phyloP scores from a whole-genome alignment of 2,329 filamentous ascomycete species.

The Penicillium sp. region DNA sequence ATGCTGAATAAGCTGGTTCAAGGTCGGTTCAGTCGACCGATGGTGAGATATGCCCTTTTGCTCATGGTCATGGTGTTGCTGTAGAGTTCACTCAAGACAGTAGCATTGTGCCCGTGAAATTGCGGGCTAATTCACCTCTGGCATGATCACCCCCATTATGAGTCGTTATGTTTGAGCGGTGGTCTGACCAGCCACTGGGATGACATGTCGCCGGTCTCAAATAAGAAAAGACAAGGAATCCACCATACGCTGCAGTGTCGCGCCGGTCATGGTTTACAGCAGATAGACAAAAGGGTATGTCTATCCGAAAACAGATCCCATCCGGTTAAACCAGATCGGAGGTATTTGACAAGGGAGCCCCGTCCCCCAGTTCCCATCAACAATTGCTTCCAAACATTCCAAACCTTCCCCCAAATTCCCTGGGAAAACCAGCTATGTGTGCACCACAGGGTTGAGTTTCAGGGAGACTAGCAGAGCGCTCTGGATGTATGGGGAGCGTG shows the following conservation, averaged over 20 bases:
- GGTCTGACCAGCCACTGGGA: background rate
- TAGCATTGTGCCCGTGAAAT: background rate
- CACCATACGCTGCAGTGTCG: background rate
- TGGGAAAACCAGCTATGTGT: background rate
- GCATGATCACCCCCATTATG: background rate
- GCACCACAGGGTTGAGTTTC: background rate
- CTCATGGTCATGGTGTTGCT: background rate
- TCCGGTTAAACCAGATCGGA: conserved; percentile 4
- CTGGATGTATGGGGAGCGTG: background rate
- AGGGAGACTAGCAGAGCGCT: background rate
- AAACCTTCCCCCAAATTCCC: background rate
- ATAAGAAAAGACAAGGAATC: background rate
- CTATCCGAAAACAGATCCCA: conserved; percentile 9
- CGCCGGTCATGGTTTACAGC: conserved; percentile 14
- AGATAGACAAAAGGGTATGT: conserved; percentile 9
- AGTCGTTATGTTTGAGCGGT: background rate
- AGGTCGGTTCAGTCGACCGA: background rate
- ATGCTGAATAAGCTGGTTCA: background rate
- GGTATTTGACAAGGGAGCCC: background rate
- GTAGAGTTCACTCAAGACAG: background rate
- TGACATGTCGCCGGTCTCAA: background rate
- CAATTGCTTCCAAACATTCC: background rate
- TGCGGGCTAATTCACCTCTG: background rate
- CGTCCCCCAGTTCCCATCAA: background rate
- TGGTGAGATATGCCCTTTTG: background rate